phyloP scores from a whole-genome alignment of 495 filamentous ascomycete genomes.

The Pyrenula massariospora region DNA sequence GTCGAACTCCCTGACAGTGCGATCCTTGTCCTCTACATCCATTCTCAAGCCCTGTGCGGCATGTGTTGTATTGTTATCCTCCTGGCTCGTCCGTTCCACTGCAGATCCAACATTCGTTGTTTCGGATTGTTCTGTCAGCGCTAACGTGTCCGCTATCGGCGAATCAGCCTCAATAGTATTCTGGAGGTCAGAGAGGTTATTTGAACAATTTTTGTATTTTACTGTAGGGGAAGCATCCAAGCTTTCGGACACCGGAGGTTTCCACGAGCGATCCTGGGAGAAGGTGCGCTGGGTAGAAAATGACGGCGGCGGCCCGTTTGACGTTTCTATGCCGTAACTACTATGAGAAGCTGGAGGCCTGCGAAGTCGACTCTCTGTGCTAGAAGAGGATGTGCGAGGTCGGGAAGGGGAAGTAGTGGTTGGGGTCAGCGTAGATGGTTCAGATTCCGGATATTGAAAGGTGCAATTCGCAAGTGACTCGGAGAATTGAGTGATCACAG shows the following conservation, averaged over 20 bases:
- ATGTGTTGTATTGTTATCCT: neutral
- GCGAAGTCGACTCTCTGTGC: constrained; percentile 2
- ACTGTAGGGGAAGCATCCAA: constrained; percentile 1
- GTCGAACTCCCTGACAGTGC: neutral
- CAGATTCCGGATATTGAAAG: neutral
- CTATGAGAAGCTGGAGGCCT: constrained; percentile 28
- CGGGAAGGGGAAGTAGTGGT: neutral
- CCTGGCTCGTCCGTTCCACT: neutral
- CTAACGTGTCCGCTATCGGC: constrained; percentile 3
- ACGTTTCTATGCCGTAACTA: constrained; percentile 29
- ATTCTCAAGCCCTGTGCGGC: neutral
- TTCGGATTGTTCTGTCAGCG: neutral
- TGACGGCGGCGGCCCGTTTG: constrained; percentile 29
- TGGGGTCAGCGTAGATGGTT: neutral
- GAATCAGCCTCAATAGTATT: constrained; percentile 1
- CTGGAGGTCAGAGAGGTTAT: neutral
- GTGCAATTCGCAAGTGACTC: neutral
- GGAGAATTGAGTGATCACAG: neutral
- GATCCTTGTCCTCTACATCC: neutral
- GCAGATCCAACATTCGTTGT: neutral
- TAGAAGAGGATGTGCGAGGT: constrained; percentile 1
- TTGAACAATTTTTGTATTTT: neutral
- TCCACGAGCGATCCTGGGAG: constrained; percentile 9
- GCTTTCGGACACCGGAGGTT: neutral
- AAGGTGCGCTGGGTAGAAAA: constrained; percentile 30